Evolutionary conservation across 2,329 filamentous ascomycete species (phyloP).

Genomic region (Neoscytalidium dimidiatum): DNA sequence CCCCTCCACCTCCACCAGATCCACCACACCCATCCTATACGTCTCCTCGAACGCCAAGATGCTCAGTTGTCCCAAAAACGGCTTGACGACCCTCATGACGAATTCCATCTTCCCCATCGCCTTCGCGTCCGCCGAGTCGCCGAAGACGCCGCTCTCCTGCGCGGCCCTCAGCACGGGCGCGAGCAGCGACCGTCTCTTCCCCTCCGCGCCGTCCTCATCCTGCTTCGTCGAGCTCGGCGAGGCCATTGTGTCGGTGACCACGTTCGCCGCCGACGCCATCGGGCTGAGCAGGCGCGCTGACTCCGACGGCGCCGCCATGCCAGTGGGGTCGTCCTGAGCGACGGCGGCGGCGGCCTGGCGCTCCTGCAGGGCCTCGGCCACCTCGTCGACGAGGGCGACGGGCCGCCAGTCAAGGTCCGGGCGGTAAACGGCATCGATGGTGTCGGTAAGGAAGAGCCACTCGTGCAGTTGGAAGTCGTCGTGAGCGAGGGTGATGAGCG

Average conservation of each 20-base stretch:
- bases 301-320: slow-evolving; percentile 22
- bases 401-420: slow-evolving; percentile 65
- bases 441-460: slow-evolving; percentile 97
- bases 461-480: slow-evolving; percentile 98
- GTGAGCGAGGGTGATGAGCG: slow-evolving; percentile 80
- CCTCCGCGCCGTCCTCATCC: slow-evolving; percentile 28
- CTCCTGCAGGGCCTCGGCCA: slow-evolving; percentile 72
- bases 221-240: slow-evolving; percentile 21
- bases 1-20: slow-evolving; percentile 64
- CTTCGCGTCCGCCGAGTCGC: slow-evolving; percentile 56
- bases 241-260: background rate
- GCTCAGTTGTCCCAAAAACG: slow-evolving; percentile 89
- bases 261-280: background rate
- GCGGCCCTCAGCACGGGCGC: slow-evolving; percentile 37
- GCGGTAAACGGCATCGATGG: slow-evolving; percentile 91
- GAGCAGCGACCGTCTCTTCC: slow-evolving; percentile 38
- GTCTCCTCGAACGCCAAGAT: slow-evolving; percentile 92
- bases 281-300: background rate
- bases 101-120: slow-evolving; percentile 61
- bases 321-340: slow-evolving; percentile 28
- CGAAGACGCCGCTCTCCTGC: slow-evolving; percentile 28
- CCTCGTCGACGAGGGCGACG: slow-evolving; percentile 78
- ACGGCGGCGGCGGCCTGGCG: slow-evolving; percentile 26
- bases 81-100: slow-evolving; percentile 74
- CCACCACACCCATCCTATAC: slow-evolving; percentile 76